These are phyloP conservation scores for Lasiodiplodia citricola DNA, from an alignment of 2,329 filamentous ascomycete genomes.

Conservation along the genomic window DNA sequence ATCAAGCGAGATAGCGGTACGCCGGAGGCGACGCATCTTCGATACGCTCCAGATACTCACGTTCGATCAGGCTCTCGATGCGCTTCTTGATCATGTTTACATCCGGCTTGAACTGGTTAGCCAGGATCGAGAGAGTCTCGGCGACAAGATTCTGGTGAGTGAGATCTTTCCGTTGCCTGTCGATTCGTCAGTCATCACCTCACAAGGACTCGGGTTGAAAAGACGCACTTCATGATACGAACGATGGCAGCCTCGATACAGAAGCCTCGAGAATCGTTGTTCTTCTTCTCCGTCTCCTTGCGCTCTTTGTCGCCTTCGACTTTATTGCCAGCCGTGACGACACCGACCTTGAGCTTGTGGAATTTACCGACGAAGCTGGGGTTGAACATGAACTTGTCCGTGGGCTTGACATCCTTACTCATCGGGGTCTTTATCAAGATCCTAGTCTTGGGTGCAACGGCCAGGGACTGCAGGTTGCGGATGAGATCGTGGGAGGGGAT, in stretches of 20 bases:
- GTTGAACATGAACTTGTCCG: slow-evolving; percentile 85
- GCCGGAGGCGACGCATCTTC: slow-evolving; percentile 67
- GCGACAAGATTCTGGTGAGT: slow-evolving; percentile 71
- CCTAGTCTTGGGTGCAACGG: slow-evolving; percentile 81
- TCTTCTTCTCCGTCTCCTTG: slow-evolving; percentile 76
- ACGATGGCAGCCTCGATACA: slow-evolving; percentile 79
- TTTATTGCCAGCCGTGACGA: slow-evolving; percentile 80
- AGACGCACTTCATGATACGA: slow-evolving; percentile 83
- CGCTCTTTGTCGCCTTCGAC: slow-evolving; percentile 75
- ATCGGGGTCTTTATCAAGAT: slow-evolving; percentile 81
- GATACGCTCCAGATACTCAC: slow-evolving; percentile 78
- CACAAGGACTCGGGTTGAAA: neutral
- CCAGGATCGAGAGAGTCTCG: slow-evolving; percentile 74
- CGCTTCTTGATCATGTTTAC: slow-evolving; percentile 78
- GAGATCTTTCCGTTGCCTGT: slow-evolving; percentile 74
- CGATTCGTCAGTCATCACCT: slow-evolving; percentile 26
- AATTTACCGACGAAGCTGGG: slow-evolving; percentile 79
- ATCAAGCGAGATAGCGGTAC: slow-evolving; percentile 74
- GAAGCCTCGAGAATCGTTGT: slow-evolving; percentile 72
- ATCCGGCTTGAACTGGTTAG: slow-evolving; percentile 74
- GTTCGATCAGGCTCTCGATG: slow-evolving; percentile 77
- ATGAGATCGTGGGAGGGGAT: slow-evolving; percentile 77
- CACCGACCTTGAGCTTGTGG: slow-evolving; percentile 86
- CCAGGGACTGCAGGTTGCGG: slow-evolving; percentile 79
- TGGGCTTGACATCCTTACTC: slow-evolving; percentile 75